Evolutionary conservation across 1,284 basidiomycete genomes (phyloP), one percentile per base, ranked within the genome.

Genomic region (Austroboletus novae-zelandiae): DNA sequence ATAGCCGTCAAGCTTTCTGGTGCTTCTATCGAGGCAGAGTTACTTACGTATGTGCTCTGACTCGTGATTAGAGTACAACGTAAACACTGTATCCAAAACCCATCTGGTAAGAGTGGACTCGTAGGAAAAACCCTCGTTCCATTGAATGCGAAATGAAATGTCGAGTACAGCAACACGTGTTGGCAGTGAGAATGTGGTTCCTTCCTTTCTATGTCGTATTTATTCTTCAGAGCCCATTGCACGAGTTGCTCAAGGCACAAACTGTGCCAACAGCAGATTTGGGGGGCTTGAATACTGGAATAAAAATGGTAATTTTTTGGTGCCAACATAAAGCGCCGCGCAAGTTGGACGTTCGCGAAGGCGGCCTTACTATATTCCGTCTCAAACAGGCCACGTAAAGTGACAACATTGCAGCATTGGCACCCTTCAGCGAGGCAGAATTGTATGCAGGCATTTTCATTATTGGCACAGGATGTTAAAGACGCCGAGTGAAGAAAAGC

Each of bases 1-100:
- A 52, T 46, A 52, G 36, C 51, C 43, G 43, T 53, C 55, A 53
- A 62, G 48, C 48, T 48, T 53, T 53, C 48, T 43, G 37, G 35
- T 42, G 46, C 39, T 50, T 53, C 55, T 36, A 48, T 42, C 43
- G 42, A 43, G 27, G 27, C 40, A 39, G 45, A 36, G 46, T 50
- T 39, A 51, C 40, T 54, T 50, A 56, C 46, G 49, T 47, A 45
- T 47, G 34, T 27, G 27, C 23, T 41, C 47, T 17, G 40, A 31
- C 29, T 32, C 35, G 20, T 40, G 41, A 20, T 23, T 47, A 14
- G 37, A 40, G 48, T 32, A 49, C 40, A 40, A 42, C 37, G 34
- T 18, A 52, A 32, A 31, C 13, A 31, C 30, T 45, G 43, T 37
- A 23, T 4, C 45, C 32, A 41, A 53, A 48, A 48, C 34, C 40